Conservation (phyloP, 2,329 filamentous ascomycete species). For the Venturia pyrina region DNA sequence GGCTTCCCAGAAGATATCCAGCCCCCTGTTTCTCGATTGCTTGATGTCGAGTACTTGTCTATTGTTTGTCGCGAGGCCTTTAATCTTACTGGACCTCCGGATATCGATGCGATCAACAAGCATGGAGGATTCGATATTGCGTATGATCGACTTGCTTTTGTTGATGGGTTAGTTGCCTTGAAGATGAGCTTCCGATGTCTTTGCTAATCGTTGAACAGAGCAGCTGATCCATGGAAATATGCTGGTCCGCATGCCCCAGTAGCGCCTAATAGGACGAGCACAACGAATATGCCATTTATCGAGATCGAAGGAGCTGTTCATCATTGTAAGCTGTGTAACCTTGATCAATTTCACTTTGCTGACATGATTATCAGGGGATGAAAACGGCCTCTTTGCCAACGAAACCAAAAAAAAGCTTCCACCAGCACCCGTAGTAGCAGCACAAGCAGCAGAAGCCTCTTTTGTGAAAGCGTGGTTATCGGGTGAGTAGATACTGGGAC, state of each 20-base stretch:
- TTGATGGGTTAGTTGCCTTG: slow-evolving; percentile 39
- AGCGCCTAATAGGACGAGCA: slow-evolving; percentile 47
- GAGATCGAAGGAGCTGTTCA: slow-evolving; percentile 67
- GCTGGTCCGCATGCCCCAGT: slow-evolving; percentile 61
- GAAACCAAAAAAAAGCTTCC: slow-evolving; percentile 50
- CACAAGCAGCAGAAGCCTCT: slow-evolving; percentile 47
- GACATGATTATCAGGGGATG: slow-evolving; percentile 43
- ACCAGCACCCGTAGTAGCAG: slow-evolving; percentile 46
- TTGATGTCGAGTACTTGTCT: slow-evolving; percentile 53
- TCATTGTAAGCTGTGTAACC: slow-evolving; percentile 40
- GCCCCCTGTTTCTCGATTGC: slow-evolving; percentile 61
- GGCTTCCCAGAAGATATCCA: slow-evolving; percentile 53
- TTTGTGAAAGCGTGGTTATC: slow-evolving; percentile 58
- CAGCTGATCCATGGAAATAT: slow-evolving; percentile 70
- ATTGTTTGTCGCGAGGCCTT: slow-evolving; percentile 57
- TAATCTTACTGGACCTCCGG: slow-evolving; percentile 54
- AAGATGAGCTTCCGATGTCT: too few relatives aligned
- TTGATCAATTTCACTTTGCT: neutral
- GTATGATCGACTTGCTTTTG: slow-evolving; percentile 64
- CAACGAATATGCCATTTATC: slow-evolving; percentile 58
- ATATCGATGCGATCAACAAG: slow-evolving; percentile 61
- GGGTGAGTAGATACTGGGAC: neutral
- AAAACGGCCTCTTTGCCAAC: slow-evolving; percentile 56
- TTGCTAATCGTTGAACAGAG: slow-evolving; percentile 34
- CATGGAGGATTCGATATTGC: slow-evolving; percentile 64